A percentile compares a stretch with the other conserved stretches of the same genome.
Conservation (phyloP, 2,329 filamentous ascomycete species). For the Zelopaecilomyces penicillatus region DNA sequence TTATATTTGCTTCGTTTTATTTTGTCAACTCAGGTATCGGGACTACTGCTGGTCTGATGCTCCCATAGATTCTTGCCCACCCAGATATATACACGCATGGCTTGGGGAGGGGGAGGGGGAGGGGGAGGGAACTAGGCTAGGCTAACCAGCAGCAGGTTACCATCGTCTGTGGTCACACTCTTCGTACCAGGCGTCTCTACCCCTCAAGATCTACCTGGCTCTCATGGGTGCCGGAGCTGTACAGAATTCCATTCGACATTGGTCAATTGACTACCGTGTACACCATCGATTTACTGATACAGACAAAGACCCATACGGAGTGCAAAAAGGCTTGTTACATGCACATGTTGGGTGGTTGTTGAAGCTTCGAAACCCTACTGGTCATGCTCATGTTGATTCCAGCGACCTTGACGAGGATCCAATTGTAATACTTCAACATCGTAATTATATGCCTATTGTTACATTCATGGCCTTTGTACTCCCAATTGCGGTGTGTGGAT, state of each 20-base stretch:
- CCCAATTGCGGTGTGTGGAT: constrained; percentile 59
- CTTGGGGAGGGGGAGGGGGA: no score
- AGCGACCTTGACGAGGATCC: constrained; percentile 71
- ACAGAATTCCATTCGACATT: constrained; percentile 72
- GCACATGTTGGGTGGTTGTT: constrained; percentile 69
- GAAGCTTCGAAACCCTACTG: constrained; percentile 79
- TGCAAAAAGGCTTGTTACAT: constrained; percentile 70
- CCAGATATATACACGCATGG: no score
- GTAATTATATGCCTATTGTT: constrained; percentile 44
- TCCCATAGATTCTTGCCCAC: no score
- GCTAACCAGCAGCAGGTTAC: no score
- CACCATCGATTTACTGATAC: constrained; percentile 81
- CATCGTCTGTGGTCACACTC: constrained; percentile 71
- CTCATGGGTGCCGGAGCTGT: constrained; percentile 67
- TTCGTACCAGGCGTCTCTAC: constrained; percentile 63
- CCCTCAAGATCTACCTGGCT: constrained; percentile 66
- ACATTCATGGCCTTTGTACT: constrained; percentile 63
- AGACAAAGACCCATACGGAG: constrained; percentile 68
- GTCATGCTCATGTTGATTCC: no score
- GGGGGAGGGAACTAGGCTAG: no score
- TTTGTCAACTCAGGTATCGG: no score
- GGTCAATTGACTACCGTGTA: constrained; percentile 69
- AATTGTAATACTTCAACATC: constrained; percentile 72
- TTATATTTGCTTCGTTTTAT: no score
- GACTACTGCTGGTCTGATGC: no score